Evolutionary conservation across 2,329 filamentous ascomycete genomes (phyloP).

Genomic region (Sporothrix inflata): DNA sequence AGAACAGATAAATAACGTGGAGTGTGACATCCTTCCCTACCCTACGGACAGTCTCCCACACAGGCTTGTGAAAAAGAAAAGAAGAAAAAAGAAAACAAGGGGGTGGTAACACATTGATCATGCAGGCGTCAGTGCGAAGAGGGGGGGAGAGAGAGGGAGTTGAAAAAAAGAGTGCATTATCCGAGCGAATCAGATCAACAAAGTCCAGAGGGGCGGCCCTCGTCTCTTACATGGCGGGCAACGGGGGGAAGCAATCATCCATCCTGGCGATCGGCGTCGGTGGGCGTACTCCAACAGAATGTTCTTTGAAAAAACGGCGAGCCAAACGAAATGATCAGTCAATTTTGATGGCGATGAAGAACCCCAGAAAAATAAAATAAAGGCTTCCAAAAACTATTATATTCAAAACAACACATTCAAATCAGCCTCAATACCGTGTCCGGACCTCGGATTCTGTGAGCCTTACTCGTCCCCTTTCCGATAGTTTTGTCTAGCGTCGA

Average conservation of each 20-base stretch:
- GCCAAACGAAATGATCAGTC: neutral
- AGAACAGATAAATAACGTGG: neutral
- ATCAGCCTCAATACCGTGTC: neutral
- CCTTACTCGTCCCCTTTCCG: neutral
- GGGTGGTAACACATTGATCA: constrained; percentile 1
- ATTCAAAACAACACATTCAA: neutral
- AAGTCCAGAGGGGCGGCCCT: neutral
- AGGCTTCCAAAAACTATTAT: neutral
- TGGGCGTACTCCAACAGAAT: too few species aligned
- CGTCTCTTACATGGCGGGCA: neutral
- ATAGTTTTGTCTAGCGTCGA: neutral
- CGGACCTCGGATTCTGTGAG: too few species aligned
- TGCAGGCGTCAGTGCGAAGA: constrained; percentile 5
- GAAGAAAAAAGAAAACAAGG: neutral
- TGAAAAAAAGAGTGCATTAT: neutral
- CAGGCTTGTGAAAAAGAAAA: neutral
- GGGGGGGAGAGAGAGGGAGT: neutral
- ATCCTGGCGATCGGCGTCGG: neutral
- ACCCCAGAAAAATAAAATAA: neutral
- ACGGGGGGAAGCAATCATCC: neutral
- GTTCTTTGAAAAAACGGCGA: neutral
- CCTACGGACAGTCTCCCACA: neutral
- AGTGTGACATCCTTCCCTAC: too few species aligned
- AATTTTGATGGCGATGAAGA: neutral
- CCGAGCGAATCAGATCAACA: constrained; percentile 15